These are phyloP conservation scores for Sclerotinia subarctica DNA, from an alignment of 2,329 filamentous ascomycete species.

Conservation along the genomic window DNA sequence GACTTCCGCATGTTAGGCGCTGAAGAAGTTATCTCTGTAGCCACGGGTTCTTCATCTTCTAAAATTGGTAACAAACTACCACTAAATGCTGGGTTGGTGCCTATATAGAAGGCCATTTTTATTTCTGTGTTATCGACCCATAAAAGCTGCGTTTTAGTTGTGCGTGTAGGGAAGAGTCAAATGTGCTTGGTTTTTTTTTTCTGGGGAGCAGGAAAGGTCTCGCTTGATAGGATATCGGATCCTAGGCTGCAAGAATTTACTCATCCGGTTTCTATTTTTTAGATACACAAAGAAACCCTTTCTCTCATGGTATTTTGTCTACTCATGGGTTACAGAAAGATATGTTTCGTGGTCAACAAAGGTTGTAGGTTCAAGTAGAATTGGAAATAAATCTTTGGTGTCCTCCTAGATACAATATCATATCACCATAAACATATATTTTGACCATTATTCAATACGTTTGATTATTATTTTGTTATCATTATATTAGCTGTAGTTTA, in stretches of 20 bases:
- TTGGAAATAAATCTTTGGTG: no score
- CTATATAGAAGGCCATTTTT: not conserved
- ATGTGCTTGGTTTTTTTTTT: not conserved
- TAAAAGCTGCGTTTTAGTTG: not conserved
- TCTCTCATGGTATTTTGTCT: not conserved
- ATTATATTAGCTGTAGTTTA: no score
- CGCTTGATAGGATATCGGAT: not conserved
- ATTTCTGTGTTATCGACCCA: not conserved
- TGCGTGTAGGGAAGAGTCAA: not conserved
- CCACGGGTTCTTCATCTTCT: no score
- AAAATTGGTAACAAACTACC: no score
- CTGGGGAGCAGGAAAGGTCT: not conserved
- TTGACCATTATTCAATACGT: no score
- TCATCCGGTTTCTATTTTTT: not conserved
- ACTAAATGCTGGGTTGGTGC: not conserved
- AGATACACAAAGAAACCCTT: not conserved
- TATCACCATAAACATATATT: no score
- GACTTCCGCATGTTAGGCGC: not conserved
- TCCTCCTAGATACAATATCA: no score
- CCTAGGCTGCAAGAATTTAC: not conserved
- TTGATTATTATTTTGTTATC: no score
- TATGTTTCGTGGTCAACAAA: no score
- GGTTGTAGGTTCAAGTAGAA: no score
- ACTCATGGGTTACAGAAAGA: no score
- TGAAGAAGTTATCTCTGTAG: not conserved